Percentiles rank a stretch among this genome's conserved stretches.
Conservation (phyloP, 2,329 filamentous ascomycete genomes). For the Bimuria novae-zelandiae region DNA sequence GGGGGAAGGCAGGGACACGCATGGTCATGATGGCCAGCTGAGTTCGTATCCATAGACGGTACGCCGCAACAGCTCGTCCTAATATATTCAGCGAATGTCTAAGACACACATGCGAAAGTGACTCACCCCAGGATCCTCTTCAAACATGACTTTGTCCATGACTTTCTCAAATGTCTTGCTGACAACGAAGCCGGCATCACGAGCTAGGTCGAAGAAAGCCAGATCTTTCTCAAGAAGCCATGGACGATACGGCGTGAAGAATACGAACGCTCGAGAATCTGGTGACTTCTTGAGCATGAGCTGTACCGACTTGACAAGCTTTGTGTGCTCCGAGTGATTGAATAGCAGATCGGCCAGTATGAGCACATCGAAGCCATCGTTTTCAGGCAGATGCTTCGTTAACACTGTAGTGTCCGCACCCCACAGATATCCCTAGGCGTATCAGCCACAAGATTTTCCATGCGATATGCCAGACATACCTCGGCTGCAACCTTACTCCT, state of each 20-base stretch:
- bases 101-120: not conserved
- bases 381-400: slow-evolving; percentile 59
- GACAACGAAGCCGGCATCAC: slow-evolving; percentile 72
- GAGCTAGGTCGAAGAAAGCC: slow-evolving; percentile 80
- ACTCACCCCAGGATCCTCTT: slow-evolving; percentile 77
- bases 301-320: slow-evolving; percentile 73
- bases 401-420: slow-evolving; percentile 67
- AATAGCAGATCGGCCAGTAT: slow-evolving; percentile 90
- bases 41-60: slow-evolving; percentile 82
- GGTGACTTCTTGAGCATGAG: slow-evolving; percentile 63
- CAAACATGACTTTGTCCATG: slow-evolving; percentile 87
- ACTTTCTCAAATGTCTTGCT: slow-evolving; percentile 80
- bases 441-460: slow-evolving; percentile 13
- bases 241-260: slow-evolving; percentile 92
- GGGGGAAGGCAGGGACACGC: too few relatives aligned
- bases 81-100: not conserved
- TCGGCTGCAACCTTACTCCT: slow-evolving; percentile 47
- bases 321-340: slow-evolving; percentile 83
- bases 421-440: slow-evolving; percentile 76
- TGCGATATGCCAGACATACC: slow-evolving; percentile 22
- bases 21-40: slow-evolving; percentile 59
- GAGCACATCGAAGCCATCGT: slow-evolving; percentile 72
- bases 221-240: slow-evolving; percentile 87
- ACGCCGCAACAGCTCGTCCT: slow-evolving; percentile 77
- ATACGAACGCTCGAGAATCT: slow-evolving; percentile 74